phyloP scores from a whole-genome alignment of 2,329 filamentous ascomycete genomes.

The Colletotrichum zoysiae region DNA sequence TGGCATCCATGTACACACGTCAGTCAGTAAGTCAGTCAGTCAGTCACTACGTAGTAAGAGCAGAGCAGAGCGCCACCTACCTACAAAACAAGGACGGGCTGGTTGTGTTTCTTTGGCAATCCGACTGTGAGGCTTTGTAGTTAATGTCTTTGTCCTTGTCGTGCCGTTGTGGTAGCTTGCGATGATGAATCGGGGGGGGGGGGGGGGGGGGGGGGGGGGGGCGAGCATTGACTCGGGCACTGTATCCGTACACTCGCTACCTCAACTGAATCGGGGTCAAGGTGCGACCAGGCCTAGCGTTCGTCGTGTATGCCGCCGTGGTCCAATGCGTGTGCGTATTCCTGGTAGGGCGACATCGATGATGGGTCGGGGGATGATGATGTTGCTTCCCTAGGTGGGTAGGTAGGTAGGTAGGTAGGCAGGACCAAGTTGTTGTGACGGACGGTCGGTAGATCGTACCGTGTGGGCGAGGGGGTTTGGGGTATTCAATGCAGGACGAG shows the following conservation, averaged over 20 bases:
- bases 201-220: too few species aligned
- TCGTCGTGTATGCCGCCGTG: slow-evolving; percentile 26
- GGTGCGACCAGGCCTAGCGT: slow-evolving; percentile 37
- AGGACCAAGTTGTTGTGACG: slow-evolving; percentile 16
- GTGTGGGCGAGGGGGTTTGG: not conserved
- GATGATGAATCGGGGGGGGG: not conserved
- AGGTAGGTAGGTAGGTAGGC: too few species aligned
- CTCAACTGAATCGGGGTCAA: slow-evolving; percentile 11
- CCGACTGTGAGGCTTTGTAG: slow-evolving; percentile 3
- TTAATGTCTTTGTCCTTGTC: slow-evolving; percentile 5
- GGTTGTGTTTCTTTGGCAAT: not conserved
- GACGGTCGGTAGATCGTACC: slow-evolving; percentile 3
- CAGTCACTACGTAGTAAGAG: not conserved
- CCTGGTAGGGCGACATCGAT: slow-evolving; percentile 4
- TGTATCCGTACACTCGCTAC: not conserved
- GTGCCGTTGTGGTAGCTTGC: not conserved
- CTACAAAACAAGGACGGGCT: not conserved
- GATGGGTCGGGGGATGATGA: slow-evolving; percentile 12
- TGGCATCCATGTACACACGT: slow-evolving; percentile 20
- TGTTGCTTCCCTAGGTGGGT: not conserved
- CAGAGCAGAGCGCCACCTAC: not conserved
- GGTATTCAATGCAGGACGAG: not conserved
- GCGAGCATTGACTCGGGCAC: not conserved
- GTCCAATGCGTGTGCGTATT: not conserved
- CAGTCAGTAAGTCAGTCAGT: slow-evolving; percentile 7